Evolutionary conservation across 257 asterid genomes (phyloP).

Genomic region (Dorcoceras hygrometricum): DNA sequence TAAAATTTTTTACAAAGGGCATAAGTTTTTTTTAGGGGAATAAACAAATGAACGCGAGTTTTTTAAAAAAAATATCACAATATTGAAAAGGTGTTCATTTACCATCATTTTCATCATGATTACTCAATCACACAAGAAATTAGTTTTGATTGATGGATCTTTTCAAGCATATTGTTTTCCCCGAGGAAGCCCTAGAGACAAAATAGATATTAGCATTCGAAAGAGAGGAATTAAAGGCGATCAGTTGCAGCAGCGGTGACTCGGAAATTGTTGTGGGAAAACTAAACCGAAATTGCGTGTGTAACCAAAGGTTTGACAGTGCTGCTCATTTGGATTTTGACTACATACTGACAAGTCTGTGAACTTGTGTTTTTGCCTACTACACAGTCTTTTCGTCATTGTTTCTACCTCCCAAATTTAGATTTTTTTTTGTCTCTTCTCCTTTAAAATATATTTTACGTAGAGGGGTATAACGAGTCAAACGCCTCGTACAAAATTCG

Average conservation of each 20-base stretch:
- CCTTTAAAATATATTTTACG: no score
- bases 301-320: background rate
- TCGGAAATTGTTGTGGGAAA: conserved; percentile 4
- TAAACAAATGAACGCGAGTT: no score
- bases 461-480: no score
- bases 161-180: conserved; percentile 9
- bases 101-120: background rate
- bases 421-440: background rate
- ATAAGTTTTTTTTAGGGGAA: no score
- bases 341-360: conserved; percentile 51
- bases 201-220: conserved; percentile 26
- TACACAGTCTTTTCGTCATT: conserved; percentile 25
- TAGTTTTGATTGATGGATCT: background rate
- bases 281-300: conserved; percentile 25
- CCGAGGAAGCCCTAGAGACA: conserved; percentile 20
- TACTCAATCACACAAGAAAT: background rate
- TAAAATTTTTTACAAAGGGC: no score
- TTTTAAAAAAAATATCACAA: no score
- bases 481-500: no score
- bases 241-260: conserved; percentile 8
- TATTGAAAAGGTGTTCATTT: no score
- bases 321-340: conserved; percentile 55
- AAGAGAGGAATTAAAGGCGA: conserved; percentile 15
- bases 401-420: background rate
- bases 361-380: conserved; percentile 32